Evolutionary conservation across 208 protist species (phyloP).

Genomic region (Crithidia sp.): DNA sequence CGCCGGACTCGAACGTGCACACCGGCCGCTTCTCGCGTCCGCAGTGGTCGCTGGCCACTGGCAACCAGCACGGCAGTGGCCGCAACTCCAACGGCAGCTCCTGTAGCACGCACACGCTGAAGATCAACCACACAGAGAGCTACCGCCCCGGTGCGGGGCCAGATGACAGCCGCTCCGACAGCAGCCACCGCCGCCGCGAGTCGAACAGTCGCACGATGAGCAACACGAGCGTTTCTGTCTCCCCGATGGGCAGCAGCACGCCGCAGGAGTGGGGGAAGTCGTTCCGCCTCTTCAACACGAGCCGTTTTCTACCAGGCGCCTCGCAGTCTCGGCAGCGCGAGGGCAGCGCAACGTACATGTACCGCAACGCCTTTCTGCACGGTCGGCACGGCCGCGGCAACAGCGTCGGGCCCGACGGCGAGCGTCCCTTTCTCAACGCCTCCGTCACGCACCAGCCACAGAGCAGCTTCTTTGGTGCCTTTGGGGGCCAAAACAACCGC

Average conservation of each 20-base stretch:
- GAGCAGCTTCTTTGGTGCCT: conserved; percentile 25
- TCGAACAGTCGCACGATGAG: conserved; percentile 55
- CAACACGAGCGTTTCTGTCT: conserved; percentile 64
- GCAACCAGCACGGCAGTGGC: conserved; percentile 22
- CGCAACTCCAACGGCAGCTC: conserved; percentile 27
- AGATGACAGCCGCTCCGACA: conserved; percentile 32
- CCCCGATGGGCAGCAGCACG: conserved; percentile 55
- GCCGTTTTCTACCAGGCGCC: conserved; percentile 33
- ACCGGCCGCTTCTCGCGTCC: conserved; percentile 60
- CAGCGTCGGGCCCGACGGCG: conserved; percentile 25
- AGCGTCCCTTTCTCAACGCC: conserved; percentile 18
- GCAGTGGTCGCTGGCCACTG: conserved; percentile 43
- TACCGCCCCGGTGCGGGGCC: conserved; percentile 27
- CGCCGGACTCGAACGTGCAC: conserved; percentile 51
- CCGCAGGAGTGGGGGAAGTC: conserved; percentile 76
- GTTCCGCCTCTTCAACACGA: conserved; percentile 78
- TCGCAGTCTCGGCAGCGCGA: conserved; percentile 39
- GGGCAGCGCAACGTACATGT: conserved; percentile 32
- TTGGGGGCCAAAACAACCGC: conserved; percentile 10
- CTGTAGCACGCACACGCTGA: conserved; percentile 32
- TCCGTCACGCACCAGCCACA: conserved; percentile 27
- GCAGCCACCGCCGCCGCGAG: conserved; percentile 17
- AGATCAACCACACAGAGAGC: conserved; percentile 44
- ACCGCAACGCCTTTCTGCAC: conserved; percentile 38
- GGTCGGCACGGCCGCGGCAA: conserved; percentile 21